Base-by-base conservation (phyloP, 2,329 filamentous ascomycete species). In the Fusarium redolens region DNA sequence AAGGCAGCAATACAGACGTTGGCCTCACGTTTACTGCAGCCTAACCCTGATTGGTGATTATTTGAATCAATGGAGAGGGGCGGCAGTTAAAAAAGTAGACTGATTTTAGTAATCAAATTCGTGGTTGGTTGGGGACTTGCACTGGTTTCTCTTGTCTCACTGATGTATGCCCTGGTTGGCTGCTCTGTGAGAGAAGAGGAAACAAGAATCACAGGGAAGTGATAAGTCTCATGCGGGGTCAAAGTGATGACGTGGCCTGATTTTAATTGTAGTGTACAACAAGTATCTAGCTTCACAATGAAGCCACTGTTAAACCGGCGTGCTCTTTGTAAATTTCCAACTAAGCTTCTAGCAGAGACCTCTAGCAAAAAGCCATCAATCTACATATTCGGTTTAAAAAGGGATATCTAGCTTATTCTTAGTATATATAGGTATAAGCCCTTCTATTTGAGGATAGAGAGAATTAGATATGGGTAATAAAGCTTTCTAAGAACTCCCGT, bases 121-220 rank as follows among this genome's bases (percentile, higher is more conserved):
- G 10, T 25, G 4, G 22, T 44, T 5, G 15, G 22, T 44, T 44
- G 18, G 15, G 2, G 0, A 4, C 0, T 11, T 3, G 10, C 41
- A 18, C 0, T 18, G 15, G 22, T 7, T 17, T 44, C 22, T 25
- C 41, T 44, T 25, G 12, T 25, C 15, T 44, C 15, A 0, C 41
- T 7, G 41, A 18, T 25, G 17, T 5, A 13, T 13, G 41, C 0
- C 22, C 10, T 44, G 41, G 41, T 44, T 44, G 41, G 41, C 15
- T 5, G 41, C 22, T 44, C 22, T 25, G 5, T 4, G 41, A 44
- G 41, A 44, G 41, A 44, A 44, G 41, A 44, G 41, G 41, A 44
- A 44, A 25, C 41, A 44, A 13, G 15, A 25, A 25, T 44, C 41
- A 2, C 12, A n/a, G 22, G 5, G 41, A 44, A 44, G 22, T 31